Conservation (phyloP, 225 moss, liverwort and hornwort species). For the Ulota crispa region DNA sequence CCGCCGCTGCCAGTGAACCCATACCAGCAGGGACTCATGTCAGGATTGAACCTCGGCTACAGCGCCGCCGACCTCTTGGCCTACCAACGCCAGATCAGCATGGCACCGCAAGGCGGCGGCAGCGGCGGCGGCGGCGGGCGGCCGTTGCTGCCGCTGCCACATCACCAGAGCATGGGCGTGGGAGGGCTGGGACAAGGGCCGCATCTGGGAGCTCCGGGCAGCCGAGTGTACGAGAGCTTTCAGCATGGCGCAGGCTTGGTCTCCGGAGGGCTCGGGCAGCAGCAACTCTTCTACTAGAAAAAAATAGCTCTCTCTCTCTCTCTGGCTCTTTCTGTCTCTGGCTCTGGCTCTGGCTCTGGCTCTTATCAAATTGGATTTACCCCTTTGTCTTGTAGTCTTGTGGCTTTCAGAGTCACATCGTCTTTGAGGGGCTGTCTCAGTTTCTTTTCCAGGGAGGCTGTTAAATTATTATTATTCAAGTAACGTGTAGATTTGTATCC, state of each 20-base stretch:
- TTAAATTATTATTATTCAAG: conserved; percentile 31
- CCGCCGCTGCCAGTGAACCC: conserved; percentile 49
- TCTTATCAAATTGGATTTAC: not conserved
- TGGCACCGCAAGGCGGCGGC: conserved; percentile 41
- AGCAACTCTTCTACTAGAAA: conserved; percentile 50
- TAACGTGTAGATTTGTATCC: conserved; percentile 34
- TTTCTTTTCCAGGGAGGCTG: conserved; percentile 24
- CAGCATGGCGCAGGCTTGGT: conserved; percentile 60
- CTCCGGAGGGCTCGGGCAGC: conserved; percentile 49
- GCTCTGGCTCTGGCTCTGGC: not conserved
- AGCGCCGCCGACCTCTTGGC: conserved; percentile 49
- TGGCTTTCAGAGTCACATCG: conserved; percentile 3
- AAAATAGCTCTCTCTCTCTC: too few relatives aligned
- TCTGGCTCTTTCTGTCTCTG: not conserved
- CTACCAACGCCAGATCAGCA: conserved; percentile 52
- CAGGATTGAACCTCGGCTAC: conserved; percentile 46
- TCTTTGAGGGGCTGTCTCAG: conserved; percentile 28
- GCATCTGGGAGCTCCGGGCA: conserved; percentile 53
- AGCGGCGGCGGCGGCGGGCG: conserved; percentile 17
- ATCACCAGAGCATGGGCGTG: conserved; percentile 50
- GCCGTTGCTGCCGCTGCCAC: conserved; percentile 61
- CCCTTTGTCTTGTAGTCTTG: not conserved
- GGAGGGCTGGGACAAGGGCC: conserved; percentile 58
- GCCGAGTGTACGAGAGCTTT: conserved; percentile 60
- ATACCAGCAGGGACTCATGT: conserved; percentile 60